phyloP scores from a whole-genome alignment of 2,329 filamentous ascomycete genomes.

The Monilinia fructicola region DNA sequence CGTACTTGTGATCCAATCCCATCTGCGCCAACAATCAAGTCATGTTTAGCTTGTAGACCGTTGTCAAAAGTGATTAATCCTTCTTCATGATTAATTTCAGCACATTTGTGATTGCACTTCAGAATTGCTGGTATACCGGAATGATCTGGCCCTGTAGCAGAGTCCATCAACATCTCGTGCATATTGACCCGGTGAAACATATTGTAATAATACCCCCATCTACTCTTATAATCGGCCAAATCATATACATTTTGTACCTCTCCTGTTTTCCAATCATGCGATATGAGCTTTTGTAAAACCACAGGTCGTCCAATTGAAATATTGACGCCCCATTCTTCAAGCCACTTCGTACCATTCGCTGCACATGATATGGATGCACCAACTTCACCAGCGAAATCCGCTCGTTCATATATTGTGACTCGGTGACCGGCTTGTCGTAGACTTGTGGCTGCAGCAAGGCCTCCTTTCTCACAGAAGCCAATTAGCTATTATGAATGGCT shows the following conservation, averaged over 20 bases:
- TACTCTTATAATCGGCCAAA: constrained; percentile 62
- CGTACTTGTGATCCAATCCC: constrained; percentile 66
- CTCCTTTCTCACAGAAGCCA: constrained; percentile 41
- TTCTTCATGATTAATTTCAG: constrained; percentile 49
- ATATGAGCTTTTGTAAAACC: constrained; percentile 64
- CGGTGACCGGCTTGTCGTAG: constrained; percentile 54
- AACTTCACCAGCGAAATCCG: constrained; percentile 66
- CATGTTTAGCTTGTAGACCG: constrained; percentile 37
- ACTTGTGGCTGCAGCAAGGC: constrained; percentile 51
- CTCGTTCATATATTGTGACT: constrained; percentile 64
- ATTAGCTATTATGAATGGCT: background rate
- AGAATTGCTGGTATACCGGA: constrained; percentile 54
- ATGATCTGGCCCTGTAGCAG: constrained; percentile 55
- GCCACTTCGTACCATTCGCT: constrained; percentile 68
- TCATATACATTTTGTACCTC: constrained; percentile 64
- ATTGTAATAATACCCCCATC: constrained; percentile 59
- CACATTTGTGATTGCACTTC: constrained; percentile 49
- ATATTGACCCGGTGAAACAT: constrained; percentile 69
- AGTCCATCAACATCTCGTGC: constrained; percentile 65
- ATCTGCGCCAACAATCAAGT: constrained; percentile 49
- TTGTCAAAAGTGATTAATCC: constrained; percentile 46
- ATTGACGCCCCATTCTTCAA: constrained; percentile 67
- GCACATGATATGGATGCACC: constrained; percentile 67
- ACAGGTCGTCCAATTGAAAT: constrained; percentile 64
- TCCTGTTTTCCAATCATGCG: constrained; percentile 68